Evolutionary conservation across 1,284 basidiomycete species (phyloP).

Genomic region (Rhizopogon hawkerae): DNA sequence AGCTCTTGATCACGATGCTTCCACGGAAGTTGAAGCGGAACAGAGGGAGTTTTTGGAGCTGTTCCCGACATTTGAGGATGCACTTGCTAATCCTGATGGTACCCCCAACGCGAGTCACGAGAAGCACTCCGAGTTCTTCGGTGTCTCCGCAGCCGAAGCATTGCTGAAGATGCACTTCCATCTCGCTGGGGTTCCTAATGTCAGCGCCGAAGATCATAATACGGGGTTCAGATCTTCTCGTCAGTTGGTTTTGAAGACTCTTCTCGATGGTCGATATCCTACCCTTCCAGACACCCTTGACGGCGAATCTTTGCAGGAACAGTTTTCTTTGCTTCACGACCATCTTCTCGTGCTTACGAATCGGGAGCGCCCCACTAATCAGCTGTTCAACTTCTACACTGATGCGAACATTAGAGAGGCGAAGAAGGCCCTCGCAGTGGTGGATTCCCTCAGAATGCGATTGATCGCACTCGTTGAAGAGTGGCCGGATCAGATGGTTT

Average conservation of each 20-base stretch:
- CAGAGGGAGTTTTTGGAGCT: conserved; percentile 74
- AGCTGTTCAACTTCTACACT: conserved; percentile 69
- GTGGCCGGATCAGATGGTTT: conserved; percentile 97
- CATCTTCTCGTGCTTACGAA: conserved; percentile 17
- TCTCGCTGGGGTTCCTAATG: conserved; percentile 12
- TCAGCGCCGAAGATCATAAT: not conserved
- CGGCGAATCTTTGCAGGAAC: conserved; percentile 19
- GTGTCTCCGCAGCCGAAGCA: conserved; percentile 13
- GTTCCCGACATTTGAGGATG: conserved; percentile 79
- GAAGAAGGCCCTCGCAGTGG: conserved; percentile 47
- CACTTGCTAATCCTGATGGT: conserved; percentile 30
- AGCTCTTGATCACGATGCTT: conserved; percentile 48
- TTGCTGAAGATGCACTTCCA: conserved; percentile 21
- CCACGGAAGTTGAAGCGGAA: conserved; percentile 69
- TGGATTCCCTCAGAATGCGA: conserved; percentile 46
- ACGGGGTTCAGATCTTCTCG: conserved; percentile 18
- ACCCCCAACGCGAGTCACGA: conserved; percentile 11
- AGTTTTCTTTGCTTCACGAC: conserved; percentile 20
- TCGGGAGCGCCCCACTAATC: conserved; percentile 7
- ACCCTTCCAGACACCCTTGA: conserved; percentile 21
- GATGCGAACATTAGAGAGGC: conserved; percentile 69
- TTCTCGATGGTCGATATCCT: conserved; percentile 10
- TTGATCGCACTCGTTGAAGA: conserved; percentile 59
- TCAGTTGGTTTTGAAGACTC: conserved; percentile 16
- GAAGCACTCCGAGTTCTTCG: not conserved